phyloP scores from a whole-genome alignment of 208 protist genomes.

The Acanthamoeba culbertsoni region DNA sequence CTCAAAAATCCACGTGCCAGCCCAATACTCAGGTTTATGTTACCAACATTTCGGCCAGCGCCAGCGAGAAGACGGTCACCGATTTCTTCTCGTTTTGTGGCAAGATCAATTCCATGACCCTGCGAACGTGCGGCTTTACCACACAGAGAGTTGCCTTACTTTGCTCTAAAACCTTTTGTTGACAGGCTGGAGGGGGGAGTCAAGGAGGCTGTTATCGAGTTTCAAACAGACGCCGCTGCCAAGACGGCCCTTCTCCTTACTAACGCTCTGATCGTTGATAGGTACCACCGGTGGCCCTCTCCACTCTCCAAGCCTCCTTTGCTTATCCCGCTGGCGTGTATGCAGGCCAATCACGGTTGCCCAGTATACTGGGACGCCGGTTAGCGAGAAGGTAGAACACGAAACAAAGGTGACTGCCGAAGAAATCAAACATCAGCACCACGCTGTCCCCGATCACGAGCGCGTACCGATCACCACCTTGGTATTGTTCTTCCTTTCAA shows the following conservation, averaged over 20 bases:
- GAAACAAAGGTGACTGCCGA: not conserved
- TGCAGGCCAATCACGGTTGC: constrained; percentile 40
- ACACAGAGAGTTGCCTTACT: not conserved
- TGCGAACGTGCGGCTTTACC: constrained; percentile 60
- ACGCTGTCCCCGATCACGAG: constrained; percentile 59
- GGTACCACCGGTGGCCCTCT: constrained; percentile 6
- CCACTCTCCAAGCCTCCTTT: not conserved
- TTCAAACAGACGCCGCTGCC: constrained; percentile 71
- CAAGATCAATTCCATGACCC: constrained; percentile 66
- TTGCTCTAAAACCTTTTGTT: not conserved
- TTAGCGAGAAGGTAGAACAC: constrained; percentile 28
- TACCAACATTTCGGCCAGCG: constrained; percentile 69
- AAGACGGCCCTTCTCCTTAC: constrained; percentile 76
- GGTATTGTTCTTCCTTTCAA: not conserved
- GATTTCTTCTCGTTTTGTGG: constrained; percentile 78
- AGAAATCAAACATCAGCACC: constrained; percentile 63
- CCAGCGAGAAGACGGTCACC: constrained; percentile 64
- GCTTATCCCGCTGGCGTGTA: not conserved
- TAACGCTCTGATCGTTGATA: constrained; percentile 76
- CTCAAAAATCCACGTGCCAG: too few relatives aligned
- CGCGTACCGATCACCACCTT: constrained; percentile 12
- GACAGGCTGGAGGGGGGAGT: not conserved
- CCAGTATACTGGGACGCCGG: not conserved
- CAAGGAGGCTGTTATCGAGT: constrained; percentile 71
- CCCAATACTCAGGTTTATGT: constrained; percentile 40